Conservation (phyloP, 768 basidiomycete genomes). For the Coprinellus aureogranulatus region DNA sequence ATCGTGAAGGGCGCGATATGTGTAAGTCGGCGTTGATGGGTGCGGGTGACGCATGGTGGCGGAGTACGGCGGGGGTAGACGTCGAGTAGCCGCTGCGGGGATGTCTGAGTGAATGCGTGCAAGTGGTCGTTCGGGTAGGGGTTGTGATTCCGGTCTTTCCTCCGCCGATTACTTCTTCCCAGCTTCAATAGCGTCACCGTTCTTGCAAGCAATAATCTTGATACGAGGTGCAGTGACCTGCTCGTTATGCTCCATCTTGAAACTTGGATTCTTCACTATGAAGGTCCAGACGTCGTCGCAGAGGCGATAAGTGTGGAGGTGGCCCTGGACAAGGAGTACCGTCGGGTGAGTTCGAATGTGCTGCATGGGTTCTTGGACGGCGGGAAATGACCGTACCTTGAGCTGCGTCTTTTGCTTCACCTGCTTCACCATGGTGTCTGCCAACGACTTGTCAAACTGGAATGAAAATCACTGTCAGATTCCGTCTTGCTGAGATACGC, state of each 20-base stretch:
- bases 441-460: conserved; percentile 95
- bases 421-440: conserved; percentile 87
- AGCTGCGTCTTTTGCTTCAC: conserved; percentile 94
- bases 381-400: conserved; percentile 55
- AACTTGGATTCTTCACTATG: conserved; percentile 86
- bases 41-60: too few relatives aligned
- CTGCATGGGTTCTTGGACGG: too few relatives aligned
- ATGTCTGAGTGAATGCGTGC: too few relatives aligned
- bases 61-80: too few relatives aligned
- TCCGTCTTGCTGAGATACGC: neutral
- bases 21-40: too few relatives aligned
- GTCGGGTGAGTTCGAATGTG: too few relatives aligned
- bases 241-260: conserved; percentile 95
- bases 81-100: too few relatives aligned
- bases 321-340: conserved; percentile 50
- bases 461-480: neutral
- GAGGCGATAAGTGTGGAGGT: conserved; percentile 86
- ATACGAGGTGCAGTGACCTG: conserved; percentile 72
- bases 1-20: too few relatives aligned
- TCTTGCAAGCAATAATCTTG: conserved; percentile 99
- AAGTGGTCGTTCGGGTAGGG: too few relatives aligned
- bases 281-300: conserved; percentile 99
- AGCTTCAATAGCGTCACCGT: conserved; percentile 81
- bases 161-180: conserved; percentile 64
- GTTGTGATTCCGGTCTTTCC: too few relatives aligned